Evolutionary conservation across 495 filamentous ascomycete species (phyloP).

Genomic region (Aspergillus ostianus): DNA sequence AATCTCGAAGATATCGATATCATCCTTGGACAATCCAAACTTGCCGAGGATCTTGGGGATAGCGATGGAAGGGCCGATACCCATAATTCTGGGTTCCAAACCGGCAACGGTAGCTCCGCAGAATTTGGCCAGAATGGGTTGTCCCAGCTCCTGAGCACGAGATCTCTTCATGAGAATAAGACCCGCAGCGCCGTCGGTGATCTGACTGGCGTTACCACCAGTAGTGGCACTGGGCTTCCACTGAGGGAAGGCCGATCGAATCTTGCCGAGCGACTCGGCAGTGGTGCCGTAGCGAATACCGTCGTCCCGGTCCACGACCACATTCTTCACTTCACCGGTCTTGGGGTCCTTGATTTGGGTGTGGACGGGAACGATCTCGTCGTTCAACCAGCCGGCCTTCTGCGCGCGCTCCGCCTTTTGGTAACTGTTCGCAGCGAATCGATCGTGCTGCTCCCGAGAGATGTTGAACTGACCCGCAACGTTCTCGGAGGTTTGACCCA

Average conservation of each 20-base stretch:
- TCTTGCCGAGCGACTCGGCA: conserved; percentile 73
- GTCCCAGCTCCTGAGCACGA: conserved; percentile 74
- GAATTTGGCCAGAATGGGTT: conserved; percentile 91
- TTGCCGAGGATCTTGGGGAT: conserved; percentile 90
- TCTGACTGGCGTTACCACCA: conserved; percentile 89
- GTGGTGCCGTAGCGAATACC: conserved; percentile 90
- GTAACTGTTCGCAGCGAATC: conserved; percentile 80
- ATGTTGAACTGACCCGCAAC: conserved; percentile 85
- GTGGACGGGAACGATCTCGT: conserved; percentile 87
- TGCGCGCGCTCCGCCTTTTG: conserved; percentile 84
- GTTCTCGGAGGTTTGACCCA: conserved; percentile 97
- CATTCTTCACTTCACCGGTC: conserved; percentile 70
- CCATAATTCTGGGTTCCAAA: conserved; percentile 91
- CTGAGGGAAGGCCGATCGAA: conserved; percentile 83
- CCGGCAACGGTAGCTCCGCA: conserved; percentile 85
- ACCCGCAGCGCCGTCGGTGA: conserved; percentile 91
- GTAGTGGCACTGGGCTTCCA: conserved; percentile 83
- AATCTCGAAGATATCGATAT: conserved; percentile 87
- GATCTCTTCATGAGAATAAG: conserved; percentile 92
- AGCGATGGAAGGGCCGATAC: conserved; percentile 87
- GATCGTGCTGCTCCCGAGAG: conserved; percentile 70
- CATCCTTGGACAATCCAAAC: conserved; percentile 70
- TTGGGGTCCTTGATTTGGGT: conserved; percentile 78
- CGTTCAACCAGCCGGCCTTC: conserved; percentile 86
- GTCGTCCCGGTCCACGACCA: conserved; percentile 82